These are phyloP conservation scores for Creolimax fragrantissima DNA, from an alignment of 78 protist genomes.

Conservation along the genomic window DNA sequence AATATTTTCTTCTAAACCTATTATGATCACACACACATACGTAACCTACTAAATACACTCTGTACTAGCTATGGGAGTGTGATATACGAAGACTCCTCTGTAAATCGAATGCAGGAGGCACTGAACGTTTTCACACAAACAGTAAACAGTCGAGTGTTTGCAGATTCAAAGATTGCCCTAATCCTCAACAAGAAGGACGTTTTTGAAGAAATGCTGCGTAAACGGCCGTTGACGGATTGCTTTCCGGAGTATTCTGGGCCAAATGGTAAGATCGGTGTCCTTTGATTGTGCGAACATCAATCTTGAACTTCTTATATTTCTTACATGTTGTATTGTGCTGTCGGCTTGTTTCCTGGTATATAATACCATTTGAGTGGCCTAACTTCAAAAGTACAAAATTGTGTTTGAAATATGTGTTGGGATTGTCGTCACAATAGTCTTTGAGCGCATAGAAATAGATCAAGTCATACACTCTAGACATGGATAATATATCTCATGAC, in stretches of 20 bases:
- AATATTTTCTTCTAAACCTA: no score
- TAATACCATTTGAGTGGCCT: not conserved
- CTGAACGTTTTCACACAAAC: conserved; percentile 1
- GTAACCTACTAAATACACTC: no score
- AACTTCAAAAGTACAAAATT: not conserved
- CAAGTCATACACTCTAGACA: not conserved
- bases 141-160: not conserved
- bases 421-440: not conserved
- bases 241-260: conserved; percentile 14
- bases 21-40: not conserved
- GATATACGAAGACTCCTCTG: conserved; percentile 12
- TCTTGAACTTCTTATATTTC: no score
- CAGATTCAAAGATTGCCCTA: not conserved
- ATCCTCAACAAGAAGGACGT: conserved; percentile 39
- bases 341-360: not conserved
- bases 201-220: not conserved
- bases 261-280: not conserved
- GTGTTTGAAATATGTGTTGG: not conserved
- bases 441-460: not conserved
- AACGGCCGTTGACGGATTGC: not conserved
- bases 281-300: no score
- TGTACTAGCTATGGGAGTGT: not conserved
- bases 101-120: conserved; percentile 23
- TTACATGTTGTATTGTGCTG: not conserved
- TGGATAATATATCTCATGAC: not conserved